Percentiles rank a stretch among this genome's conserved stretches.
Evolutionary conservation across 176 grass and related monocot genomes (phyloP).

Genomic region (Dactylis glomerata): DNA sequence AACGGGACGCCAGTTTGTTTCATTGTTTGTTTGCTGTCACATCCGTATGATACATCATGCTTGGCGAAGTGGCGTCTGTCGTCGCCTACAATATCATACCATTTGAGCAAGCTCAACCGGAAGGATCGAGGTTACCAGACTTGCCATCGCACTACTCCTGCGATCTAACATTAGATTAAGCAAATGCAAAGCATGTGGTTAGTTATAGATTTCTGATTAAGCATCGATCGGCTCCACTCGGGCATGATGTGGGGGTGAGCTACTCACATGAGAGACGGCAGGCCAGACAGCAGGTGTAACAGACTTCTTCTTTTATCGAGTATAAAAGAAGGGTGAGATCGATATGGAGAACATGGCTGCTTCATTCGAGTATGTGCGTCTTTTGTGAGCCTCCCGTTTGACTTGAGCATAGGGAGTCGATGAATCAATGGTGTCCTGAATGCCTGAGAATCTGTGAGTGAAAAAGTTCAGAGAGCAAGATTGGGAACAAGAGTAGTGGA

Average conservation of each 20-base stretch:
- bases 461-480: background rate
- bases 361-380: background rate
- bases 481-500: background rate
- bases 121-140: slow-evolving; percentile 13
- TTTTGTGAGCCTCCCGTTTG: background rate
- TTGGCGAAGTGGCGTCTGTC: background rate
- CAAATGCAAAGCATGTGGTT: background rate
- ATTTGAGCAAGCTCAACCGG: background rate
- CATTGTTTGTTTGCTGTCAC: background rate
- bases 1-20: background rate
- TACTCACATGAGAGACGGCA: background rate
- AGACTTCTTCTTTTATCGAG: background rate
- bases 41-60: slow-evolving; percentile 9
- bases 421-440: background rate
- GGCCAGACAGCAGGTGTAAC: slow-evolving; percentile 1
- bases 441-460: background rate
- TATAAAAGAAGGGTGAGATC: background rate
- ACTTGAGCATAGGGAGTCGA: background rate
- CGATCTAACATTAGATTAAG: slow-evolving; percentile 4
- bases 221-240: background rate
- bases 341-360: background rate
- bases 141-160: background rate
- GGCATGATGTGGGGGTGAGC: background rate
- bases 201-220: background rate
- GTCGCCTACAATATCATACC: background rate